Percentiles rank a stretch among this genome's conserved stretches.
phyloP scores from a whole-genome alignment of 805 yeast genomes.

The Citeromyces nyonsensis region DNA sequence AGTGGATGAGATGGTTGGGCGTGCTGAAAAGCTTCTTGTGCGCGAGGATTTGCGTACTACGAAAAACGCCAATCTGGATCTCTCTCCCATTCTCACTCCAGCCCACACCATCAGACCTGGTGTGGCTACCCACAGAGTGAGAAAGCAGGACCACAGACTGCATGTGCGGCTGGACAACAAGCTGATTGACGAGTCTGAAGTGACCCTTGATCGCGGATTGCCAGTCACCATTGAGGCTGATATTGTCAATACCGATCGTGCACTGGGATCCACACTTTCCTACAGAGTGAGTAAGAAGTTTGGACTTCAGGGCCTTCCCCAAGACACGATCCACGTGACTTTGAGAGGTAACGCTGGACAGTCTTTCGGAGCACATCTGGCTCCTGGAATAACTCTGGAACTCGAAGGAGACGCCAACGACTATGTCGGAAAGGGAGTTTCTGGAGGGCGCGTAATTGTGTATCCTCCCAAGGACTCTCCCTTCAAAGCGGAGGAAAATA shows the following conservation, averaged over 20 bases:
- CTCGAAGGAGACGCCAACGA: slow-evolving; percentile 97
- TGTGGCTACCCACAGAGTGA: slow-evolving; percentile 82
- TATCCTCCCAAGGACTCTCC: slow-evolving; percentile 78
- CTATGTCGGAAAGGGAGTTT: slow-evolving; percentile 93
- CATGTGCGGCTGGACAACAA: slow-evolving; percentile 92
- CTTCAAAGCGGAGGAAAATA: slow-evolving; percentile 92
- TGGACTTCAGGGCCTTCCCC: slow-evolving; percentile 89
- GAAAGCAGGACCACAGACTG: slow-evolving; percentile 87
- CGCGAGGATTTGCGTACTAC: slow-evolving; percentile 76
- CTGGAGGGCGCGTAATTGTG: slow-evolving; percentile 88
- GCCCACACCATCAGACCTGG: slow-evolving; percentile 95
- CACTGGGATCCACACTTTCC: slow-evolving; percentile 88
- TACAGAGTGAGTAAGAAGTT: slow-evolving; percentile 86
- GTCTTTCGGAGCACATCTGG: slow-evolving; percentile 94
- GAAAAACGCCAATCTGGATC: slow-evolving; percentile 82
- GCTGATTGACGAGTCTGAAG: slow-evolving; percentile 89
- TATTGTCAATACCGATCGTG: slow-evolving; percentile 91
- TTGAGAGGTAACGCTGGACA: slow-evolving; percentile 93
- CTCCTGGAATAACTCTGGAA: slow-evolving; percentile 90
- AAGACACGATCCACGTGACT: slow-evolving; percentile 90
- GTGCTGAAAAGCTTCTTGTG: slow-evolving; percentile 78
- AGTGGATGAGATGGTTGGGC: slow-evolving; percentile 96
- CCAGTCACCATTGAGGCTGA: slow-evolving; percentile 91
- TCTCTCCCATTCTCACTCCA: slow-evolving; percentile 90
- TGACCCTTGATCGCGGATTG: slow-evolving; percentile 89